These are phyloP conservation scores for Barbarea vulgaris DNA, from an alignment of 345 rosid genomes.

Conservation along the genomic window DNA sequence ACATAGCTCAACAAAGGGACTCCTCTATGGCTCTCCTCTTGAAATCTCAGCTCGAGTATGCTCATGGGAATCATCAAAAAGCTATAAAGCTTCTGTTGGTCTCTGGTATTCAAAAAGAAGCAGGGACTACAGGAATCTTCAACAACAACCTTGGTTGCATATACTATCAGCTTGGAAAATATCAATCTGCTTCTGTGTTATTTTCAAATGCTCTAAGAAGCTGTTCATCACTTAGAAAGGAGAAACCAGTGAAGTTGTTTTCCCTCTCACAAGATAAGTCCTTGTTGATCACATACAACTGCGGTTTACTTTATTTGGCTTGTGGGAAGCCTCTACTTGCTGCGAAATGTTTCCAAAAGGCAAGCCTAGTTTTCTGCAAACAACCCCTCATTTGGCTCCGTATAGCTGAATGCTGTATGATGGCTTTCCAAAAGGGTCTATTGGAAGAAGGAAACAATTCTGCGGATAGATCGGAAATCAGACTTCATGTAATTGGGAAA, in stretches of 20 bases:
- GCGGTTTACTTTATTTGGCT: slow-evolving; percentile 82
- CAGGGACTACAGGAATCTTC: slow-evolving; percentile 73
- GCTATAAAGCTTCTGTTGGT: slow-evolving; percentile 93
- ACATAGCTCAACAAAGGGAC: slow-evolving; percentile 84
- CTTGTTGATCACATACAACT: slow-evolving; percentile 74
- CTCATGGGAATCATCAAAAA: slow-evolving; percentile 91
- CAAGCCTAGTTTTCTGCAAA: slow-evolving; percentile 63
- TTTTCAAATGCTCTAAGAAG: slow-evolving; percentile 76
- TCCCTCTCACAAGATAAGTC: slow-evolving; percentile 89
- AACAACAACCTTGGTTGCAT: slow-evolving; percentile 96
- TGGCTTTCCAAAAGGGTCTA: slow-evolving; percentile 85
- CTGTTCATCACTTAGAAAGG: slow-evolving; percentile 71
- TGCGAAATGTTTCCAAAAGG: slow-evolving; percentile 85
- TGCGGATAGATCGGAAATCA: slow-evolving; percentile 58
- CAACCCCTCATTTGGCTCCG: slow-evolving; percentile 90
- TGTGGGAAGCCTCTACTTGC: slow-evolving; percentile 88
- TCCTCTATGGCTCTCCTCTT: slow-evolving; percentile 85
- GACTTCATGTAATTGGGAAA: slow-evolving; percentile 70
- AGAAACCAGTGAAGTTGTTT: slow-evolving; percentile 65
- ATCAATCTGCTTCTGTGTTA: slow-evolving; percentile 63
- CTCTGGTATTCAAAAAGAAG: slow-evolving; percentile 65
- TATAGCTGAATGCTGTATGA: slow-evolving; percentile 88
- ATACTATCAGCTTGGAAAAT: slow-evolving; percentile 73
- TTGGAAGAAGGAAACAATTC: slow-evolving; percentile 44
- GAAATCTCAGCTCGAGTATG: slow-evolving; percentile 97